Conservation (phyloP, 352 stramenopile genomes). For the Chrysophaeum taylorii region DNA sequence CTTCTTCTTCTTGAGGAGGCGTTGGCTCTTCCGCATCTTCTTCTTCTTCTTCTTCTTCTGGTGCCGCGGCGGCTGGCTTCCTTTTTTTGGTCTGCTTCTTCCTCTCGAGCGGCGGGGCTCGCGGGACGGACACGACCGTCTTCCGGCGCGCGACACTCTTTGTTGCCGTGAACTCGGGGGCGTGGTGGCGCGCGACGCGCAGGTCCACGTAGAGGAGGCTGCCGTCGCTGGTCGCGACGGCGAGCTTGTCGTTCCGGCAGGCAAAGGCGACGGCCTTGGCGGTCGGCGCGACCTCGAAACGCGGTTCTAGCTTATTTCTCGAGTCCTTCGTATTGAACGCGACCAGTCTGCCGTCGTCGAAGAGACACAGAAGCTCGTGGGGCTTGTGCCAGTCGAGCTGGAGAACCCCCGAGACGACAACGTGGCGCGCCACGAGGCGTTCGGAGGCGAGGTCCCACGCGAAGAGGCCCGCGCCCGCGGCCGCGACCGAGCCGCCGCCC, state of each 20-base stretch:
- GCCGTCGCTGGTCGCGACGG: slow-evolving; percentile 4
- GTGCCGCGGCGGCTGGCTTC: background rate
- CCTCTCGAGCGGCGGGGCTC: background rate
- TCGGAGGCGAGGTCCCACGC: background rate
- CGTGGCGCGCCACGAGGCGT: background rate
- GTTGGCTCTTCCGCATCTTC: too few species aligned
- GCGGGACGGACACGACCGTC: background rate
- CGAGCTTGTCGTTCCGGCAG: background rate
- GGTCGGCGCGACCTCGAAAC: background rate
- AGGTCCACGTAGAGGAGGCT: background rate
- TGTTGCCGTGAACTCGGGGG: too few species aligned
- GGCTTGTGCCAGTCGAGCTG: background rate
- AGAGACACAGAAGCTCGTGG: background rate
- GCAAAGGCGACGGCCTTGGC: background rate
- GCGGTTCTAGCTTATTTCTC: background rate
- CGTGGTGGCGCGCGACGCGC: background rate
- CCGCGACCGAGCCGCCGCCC: background rate
- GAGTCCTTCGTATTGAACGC: background rate
- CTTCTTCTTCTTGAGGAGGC: background rate
- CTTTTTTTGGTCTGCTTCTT: background rate
- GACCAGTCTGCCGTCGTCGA: slow-evolving; percentile 1
- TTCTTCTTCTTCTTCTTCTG: background rate
- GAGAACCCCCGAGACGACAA: background rate
- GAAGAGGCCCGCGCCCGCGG: background rate
- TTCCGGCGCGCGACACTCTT: background rate